Conservation (phyloP, 2,329 filamentous ascomycete genomes). For the Saccharata proteae region DNA sequence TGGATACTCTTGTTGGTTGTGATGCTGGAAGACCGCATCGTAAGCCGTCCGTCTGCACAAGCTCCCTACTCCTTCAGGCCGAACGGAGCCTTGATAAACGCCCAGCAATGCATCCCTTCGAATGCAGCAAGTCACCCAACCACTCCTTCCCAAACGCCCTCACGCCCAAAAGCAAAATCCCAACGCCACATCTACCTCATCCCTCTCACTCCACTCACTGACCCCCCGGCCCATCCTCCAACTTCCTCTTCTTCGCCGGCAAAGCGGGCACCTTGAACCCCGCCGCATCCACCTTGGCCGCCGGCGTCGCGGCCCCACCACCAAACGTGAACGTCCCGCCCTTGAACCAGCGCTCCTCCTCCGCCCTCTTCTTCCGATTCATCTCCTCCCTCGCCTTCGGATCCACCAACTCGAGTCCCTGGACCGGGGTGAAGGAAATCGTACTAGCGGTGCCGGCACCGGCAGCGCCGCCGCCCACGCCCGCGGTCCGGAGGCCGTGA, state of each 20-base stretch:
- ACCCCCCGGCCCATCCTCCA: no score
- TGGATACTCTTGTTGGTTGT: no score
- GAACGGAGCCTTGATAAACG: no score
- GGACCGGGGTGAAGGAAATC: conserved; percentile 86
- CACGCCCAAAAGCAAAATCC: no score
- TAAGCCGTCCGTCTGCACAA: no score
- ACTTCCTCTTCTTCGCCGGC: conserved; percentile 58
- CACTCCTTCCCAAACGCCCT: no score
- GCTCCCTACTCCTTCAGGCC: no score
- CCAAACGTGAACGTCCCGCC: conserved; percentile 63
- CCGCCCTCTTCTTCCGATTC: conserved; percentile 80
- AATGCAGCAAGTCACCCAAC: no score
- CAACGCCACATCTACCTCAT: no score
- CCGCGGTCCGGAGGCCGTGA: conserved; percentile 67
- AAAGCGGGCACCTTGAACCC: conserved; percentile 76
- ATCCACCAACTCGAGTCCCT: conserved; percentile 89
- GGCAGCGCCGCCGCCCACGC: conserved; percentile 58
- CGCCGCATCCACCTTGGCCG: conserved; percentile 33
- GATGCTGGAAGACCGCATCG: no score
- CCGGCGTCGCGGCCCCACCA: conserved; percentile 24
- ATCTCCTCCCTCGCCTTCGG: conserved; percentile 83
- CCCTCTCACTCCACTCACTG: no score
- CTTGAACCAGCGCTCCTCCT: conserved; percentile 94
- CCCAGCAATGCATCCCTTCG: no score
- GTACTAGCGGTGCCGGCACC: conserved; percentile 65